A percentile compares a stretch with the other conserved stretches of the same genome.
Evolutionary conservation across 805 yeast genomes (phyloP).

Genomic region (Citeromyces nyonsensis): DNA sequence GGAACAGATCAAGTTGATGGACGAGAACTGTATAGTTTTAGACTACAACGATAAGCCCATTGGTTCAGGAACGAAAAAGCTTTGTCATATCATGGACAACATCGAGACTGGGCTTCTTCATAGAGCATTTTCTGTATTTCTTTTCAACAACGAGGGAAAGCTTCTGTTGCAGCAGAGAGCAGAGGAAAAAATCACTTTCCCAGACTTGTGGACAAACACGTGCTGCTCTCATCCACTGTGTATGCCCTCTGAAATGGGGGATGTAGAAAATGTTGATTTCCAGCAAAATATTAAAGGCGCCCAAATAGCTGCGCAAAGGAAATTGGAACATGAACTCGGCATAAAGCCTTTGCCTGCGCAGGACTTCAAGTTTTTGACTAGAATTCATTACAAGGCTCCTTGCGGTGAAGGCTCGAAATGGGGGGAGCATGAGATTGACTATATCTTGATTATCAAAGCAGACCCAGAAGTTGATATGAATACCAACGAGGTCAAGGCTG

Average conservation of each 20-base stretch:
- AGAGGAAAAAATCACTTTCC: constrained; percentile 90
- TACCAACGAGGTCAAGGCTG: constrained; percentile 77
- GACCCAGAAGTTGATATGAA: constrained; percentile 32
- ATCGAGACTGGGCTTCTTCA: constrained; percentile 80
- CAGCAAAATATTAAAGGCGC: constrained; percentile 60
- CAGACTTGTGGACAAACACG: constrained; percentile 96
- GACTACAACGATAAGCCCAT: constrained; percentile 79
- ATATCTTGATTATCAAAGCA: constrained; percentile 66
- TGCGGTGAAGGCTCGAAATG: constrained; percentile 40
- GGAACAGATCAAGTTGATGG: constrained; percentile 91
- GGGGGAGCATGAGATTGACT: constrained; percentile 98
- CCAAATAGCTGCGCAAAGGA: constrained; percentile 80
- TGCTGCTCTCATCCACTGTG: constrained; percentile 98
- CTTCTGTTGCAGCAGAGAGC: constrained; percentile 91
- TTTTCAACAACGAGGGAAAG: constrained; percentile 65
- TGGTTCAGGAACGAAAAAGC: constrained; percentile 89
- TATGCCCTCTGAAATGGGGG: constrained; percentile 66
- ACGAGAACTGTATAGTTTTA: constrained; percentile 87
- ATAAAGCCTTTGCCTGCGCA: constrained; percentile 26
- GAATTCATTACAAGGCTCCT: constrained; percentile 91
- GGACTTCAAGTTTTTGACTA: constrained; percentile 71
- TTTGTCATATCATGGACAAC: constrained; percentile 78
- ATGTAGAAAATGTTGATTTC: constrained; percentile 21
- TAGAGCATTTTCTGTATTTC: constrained; percentile 91
- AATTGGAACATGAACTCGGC: constrained; percentile 87